Percentiles rank a stretch among this genome's conserved stretches.
phyloP scores from a whole-genome alignment of 2,329 filamentous ascomycete species.

The Cercospora canescens region DNA sequence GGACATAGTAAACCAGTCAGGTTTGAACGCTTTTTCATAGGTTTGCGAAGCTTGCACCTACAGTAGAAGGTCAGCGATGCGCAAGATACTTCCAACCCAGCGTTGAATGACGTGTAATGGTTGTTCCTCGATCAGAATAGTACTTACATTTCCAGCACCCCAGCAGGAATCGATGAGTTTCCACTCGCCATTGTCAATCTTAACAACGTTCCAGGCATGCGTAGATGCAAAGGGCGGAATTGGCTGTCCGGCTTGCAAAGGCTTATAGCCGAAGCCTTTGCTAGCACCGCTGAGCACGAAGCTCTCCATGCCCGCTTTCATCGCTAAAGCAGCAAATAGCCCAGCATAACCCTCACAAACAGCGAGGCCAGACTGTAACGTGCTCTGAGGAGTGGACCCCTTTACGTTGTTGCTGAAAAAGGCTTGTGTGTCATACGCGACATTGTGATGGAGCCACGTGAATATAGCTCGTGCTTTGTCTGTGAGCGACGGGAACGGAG shows the following conservation, averaged over 20 bases:
- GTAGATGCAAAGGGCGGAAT: conserved; percentile 62
- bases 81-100: too few relatives aligned
- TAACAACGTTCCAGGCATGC: conserved; percentile 92
- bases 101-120: too few relatives aligned
- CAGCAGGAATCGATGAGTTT: conserved; percentile 91
- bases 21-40: conserved; percentile 69
- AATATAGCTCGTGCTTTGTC: conserved; percentile 94
- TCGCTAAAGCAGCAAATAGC: conserved; percentile 76
- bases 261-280: conserved; percentile 76
- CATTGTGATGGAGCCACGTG: conserved; percentile 93
- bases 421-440: conserved; percentile 76
- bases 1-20: conserved; percentile 58
- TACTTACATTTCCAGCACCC: conserved; percentile 75
- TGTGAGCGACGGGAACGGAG: conserved; percentile 79
- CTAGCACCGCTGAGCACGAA: conserved; percentile 76
- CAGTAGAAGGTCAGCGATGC: neutral
- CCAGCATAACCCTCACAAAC: conserved; percentile 92
- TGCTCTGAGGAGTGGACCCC: conserved; percentile 68
- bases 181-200: conserved; percentile 82
- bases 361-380: conserved; percentile 73
- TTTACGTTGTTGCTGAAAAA: conserved; percentile 75
- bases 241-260: conserved; percentile 63
- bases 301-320: conserved; percentile 75
- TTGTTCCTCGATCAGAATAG: conserved; percentile 25
- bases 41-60: conserved; percentile 37